Base-by-base conservation (phyloP, 345 rosid genomes). In the Arabidopsis arenosa region DNA sequence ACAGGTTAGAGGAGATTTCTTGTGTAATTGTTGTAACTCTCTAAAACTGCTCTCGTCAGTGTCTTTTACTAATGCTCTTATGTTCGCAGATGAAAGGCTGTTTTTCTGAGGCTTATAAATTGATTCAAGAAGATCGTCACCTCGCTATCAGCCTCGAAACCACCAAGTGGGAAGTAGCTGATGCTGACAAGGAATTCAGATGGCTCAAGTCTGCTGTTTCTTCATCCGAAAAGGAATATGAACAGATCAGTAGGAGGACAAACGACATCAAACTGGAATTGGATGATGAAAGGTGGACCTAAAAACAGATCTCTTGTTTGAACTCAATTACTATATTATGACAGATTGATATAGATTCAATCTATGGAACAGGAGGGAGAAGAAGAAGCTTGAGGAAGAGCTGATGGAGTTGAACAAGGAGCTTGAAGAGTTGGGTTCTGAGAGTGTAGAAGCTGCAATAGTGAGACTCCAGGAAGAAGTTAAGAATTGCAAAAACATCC, bases 381-480 rank as follows among this genome's bases (percentile, higher is more conserved):
- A 84, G 81, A 85, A 73, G 80, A 87, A 85, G 63, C 84, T 92
- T 2, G 93, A 88, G 79, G 97, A 89, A 79, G 99, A 92, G 81
- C 85, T 92, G 2, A 68, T 4, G 74, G 96, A 89, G 65, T 57
- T 86, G 80, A 90, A 88, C 70, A 76, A 76, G 63, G 81, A 85
- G 86, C 81, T 86, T 73, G 86, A 78, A 6, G 92, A 89, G 81
- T 48, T 95, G 81, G 79, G 78, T 53, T 83, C 93, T 44, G 93
- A 90, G 81, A 92, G 78, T 28, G 92, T 91, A 56, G 99, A 92
- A 82, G 92, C 91, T 23, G 93, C 92, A n/a, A 84, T 92, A 74
- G 84, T 84, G 82, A 89, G 84, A 80, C 91, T 95, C n/a, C 97
- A 90, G 80, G 96, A 90, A 51, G 97, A 92, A 66, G 86, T 95